Evolutionary conservation across 2,329 filamentous ascomycete species (phyloP).

Genomic region (Blastomyces gilchristii): DNA sequence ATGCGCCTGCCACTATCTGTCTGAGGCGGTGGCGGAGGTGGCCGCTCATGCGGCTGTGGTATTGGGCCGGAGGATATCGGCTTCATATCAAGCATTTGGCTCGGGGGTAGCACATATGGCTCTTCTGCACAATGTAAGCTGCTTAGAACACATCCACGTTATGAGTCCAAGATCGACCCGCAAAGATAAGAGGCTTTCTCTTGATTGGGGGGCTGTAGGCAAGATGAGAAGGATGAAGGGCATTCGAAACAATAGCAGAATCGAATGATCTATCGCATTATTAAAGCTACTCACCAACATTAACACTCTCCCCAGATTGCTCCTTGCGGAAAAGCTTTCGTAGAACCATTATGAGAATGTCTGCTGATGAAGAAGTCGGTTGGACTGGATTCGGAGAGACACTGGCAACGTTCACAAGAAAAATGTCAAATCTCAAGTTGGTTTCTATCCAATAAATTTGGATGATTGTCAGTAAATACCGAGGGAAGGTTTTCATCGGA

Average conservation of each 20-base stretch:
- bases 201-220: too few species aligned
- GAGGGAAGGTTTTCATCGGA: background rate
- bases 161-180: background rate
- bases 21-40: background rate
- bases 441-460: background rate
- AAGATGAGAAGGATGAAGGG: background rate
- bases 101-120: background rate
- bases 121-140: background rate
- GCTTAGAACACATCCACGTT: too few species aligned
- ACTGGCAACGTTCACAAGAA: background rate
- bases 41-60: constrained; percentile 1
- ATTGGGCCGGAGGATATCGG: background rate
- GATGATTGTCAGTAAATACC: background rate
- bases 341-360: background rate
- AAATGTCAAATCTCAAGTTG: background rate
- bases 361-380: background rate
- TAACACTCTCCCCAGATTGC: background rate
- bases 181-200: background rate
- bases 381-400: background rate
- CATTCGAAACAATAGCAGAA: background rate
- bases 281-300: background rate
- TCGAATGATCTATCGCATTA: background rate
- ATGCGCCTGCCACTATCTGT: background rate
- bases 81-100: constrained; percentile 2
- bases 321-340: background rate